These are phyloP conservation scores for Ophiosphaerella herpotricha DNA, from an alignment of 2,329 filamentous ascomycete species.

Conservation along the genomic window DNA sequence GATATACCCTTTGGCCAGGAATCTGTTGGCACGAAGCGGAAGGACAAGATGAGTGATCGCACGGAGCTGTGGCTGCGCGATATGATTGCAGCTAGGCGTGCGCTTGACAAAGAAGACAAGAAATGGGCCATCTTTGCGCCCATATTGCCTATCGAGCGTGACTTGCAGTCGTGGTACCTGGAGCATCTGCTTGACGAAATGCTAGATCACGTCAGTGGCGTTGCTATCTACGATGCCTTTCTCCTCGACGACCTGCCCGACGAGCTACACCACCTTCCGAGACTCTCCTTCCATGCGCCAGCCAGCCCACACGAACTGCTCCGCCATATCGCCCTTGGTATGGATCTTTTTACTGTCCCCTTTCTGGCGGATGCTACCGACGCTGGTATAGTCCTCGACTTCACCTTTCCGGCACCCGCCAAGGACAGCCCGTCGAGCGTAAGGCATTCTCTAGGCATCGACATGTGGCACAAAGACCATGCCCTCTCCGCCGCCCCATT, in stretches of 20 bases:
- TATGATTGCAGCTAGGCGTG: conserved; percentile 58
- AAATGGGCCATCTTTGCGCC: conserved; percentile 59
- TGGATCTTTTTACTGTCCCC: conserved; percentile 78
- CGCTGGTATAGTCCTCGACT: conserved; percentile 80
- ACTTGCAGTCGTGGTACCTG: conserved; percentile 80
- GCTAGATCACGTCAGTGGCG: conserved; percentile 58
- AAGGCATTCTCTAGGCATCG: conserved; percentile 63
- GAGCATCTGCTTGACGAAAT: conserved; percentile 70
- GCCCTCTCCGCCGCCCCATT: conserved; percentile 68
- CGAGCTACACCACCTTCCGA: conserved; percentile 66
- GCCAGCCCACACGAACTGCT: conserved; percentile 77
- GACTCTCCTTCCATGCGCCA: conserved; percentile 73
- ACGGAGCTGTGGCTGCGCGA: conserved; percentile 81
- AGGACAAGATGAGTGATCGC: conserved; percentile 81
- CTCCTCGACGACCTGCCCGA: conserved; percentile 70
- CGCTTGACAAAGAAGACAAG: conserved; percentile 34
- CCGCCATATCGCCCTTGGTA: conserved; percentile 72
- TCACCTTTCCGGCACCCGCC: conserved; percentile 66
- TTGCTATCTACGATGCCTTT: conserved; percentile 78
- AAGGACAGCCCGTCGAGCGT: conserved; percentile 13
- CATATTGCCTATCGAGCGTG: conserved; percentile 74
- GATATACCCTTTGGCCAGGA: conserved; percentile 68
- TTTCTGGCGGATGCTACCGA: conserved; percentile 79
- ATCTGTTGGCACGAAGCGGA: conserved; percentile 69
- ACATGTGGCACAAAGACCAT: conserved; percentile 73